A percentile compares a stretch with the other conserved stretches of the same genome.
These are phyloP conservation scores for Suhomyces pyralidae DNA, from an alignment of 805 yeast species.

Conservation along the genomic window DNA sequence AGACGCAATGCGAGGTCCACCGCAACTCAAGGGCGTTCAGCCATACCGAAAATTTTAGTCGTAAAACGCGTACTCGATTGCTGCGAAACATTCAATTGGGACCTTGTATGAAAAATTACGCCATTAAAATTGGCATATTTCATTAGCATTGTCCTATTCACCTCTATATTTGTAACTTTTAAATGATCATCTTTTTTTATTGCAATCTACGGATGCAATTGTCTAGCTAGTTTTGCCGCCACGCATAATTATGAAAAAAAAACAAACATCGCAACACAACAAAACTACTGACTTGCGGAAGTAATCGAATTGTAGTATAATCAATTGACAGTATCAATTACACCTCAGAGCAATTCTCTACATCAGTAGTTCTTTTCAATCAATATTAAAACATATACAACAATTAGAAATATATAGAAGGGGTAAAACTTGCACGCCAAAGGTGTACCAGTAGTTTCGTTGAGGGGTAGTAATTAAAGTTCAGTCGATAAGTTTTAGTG, in stretches of 20 bases:
- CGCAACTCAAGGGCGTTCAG: not conserved
- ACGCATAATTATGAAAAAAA: no score
- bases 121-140: no score
- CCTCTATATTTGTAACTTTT: not conserved
- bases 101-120: not conserved
- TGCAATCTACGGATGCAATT: not conserved
- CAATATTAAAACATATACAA: slow-evolving; percentile 2
- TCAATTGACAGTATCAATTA: not conserved
- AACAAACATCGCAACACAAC: not conserved
- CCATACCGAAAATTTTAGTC: not conserved
- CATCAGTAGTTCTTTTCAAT: not conserved
- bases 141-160: not conserved
- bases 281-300: not conserved
- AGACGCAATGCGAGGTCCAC: not conserved
- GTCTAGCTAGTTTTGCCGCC: not conserved
- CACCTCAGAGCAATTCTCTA: not conserved
- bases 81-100: not conserved
- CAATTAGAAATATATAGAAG: slow-evolving; percentile 1
- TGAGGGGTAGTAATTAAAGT: not conserved
- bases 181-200: not conserved
- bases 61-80: not conserved
- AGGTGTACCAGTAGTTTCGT: not conserved
- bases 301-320: no score
- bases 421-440: not conserved
- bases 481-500: not conserved